phyloP scores from a whole-genome alignment of 2,329 filamentous ascomycete species.

The Escovopsis sp. region DNA sequence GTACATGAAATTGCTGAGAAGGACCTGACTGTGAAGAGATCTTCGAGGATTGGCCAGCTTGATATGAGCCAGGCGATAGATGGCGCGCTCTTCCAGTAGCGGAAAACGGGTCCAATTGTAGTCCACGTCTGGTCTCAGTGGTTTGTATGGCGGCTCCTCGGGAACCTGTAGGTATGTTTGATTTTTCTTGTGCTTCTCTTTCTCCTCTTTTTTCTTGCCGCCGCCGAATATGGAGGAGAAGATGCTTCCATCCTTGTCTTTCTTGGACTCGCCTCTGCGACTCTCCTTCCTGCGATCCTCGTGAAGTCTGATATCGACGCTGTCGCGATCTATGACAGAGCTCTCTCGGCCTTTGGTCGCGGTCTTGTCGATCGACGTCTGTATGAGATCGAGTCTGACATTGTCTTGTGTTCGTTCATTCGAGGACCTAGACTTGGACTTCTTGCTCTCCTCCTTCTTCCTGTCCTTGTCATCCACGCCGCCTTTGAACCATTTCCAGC shows the following conservation, averaged over 20 bases:
- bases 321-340: constrained; percentile 66
- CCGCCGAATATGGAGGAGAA: constrained; percentile 89
- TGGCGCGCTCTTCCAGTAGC: constrained; percentile 87
- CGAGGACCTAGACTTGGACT: constrained; percentile 45
- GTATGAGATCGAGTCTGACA: constrained; percentile 69
- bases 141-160: constrained; percentile 58
- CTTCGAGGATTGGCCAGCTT: constrained; percentile 95
- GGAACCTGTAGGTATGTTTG: constrained; percentile 59
- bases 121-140: constrained; percentile 73
- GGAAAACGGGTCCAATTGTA: constrained; percentile 95
- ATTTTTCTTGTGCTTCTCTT: constrained; percentile 61
- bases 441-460: constrained; percentile 47
- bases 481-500: constrained; percentile 62
- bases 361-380: constrained; percentile 65
- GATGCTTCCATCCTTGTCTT: constrained; percentile 85
- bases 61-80: constrained; percentile 97
- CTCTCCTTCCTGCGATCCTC: constrained; percentile 73
- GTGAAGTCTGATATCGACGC: constrained; percentile 52
- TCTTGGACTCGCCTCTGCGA: constrained; percentile 66
- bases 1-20: constrained; percentile 99
- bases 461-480: constrained; percentile 56
- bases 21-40: constrained; percentile 81
- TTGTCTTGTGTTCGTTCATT: constrained; percentile 55
- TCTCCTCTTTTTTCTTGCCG: constrained; percentile 72
- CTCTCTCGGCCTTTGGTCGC: constrained; percentile 61